Evolutionary conservation across 768 basidiomycete genomes (phyloP), one percentile per base, ranked within the genome.

Genomic region (Podaxis sp.): DNA sequence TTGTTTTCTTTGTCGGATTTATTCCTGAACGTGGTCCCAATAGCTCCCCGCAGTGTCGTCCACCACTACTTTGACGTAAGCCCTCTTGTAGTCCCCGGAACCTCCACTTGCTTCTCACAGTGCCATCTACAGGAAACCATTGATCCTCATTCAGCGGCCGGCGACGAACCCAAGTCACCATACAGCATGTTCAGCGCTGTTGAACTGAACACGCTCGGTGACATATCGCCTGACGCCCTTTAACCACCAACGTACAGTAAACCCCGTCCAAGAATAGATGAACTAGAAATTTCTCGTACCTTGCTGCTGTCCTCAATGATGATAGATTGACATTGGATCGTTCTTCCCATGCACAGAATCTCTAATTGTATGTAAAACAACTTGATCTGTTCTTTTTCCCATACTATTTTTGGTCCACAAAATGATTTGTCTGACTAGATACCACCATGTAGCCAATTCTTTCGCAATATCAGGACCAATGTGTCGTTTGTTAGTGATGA

Each of bases 11-110:
- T 16, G 32, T 32, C 9, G 32, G 11, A 10, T 16, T 11, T 59
- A 27, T 48, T 46, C 3, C 23, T 25, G 25, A 21, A 14, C 57
- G 21, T 23, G 1, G 47, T 52, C 32, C 62, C 59, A 57, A 13
- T 68, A 95, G 93, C 95, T 13, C 95, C 95, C 57, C 82, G 94
- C 64, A 89, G 89, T 65, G 79, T 94, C 50, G 89, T 92, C 18
- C 79, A 88, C 65, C 94, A 96, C 70, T 99, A 95, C 78, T 98
- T 99, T 73, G 94, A 96, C 74, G 96, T 92, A 61, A 64, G 88
- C 77, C 27, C 28, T 52, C 44, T 62, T 11, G 16, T 48, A 38
- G 10, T 50, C 61, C 28, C n/a, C 36, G 13, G 48, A n/a, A 28
- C 18, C 57, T 16, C 62, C 54, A 42, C 59, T 35, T 35, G 25